Percentiles rank a stretch among this genome's conserved stretches.
These are phyloP conservation scores for Chlorociboria aeruginascens DNA, from an alignment of 495 filamentous ascomycete species.

Conservation along the genomic window DNA sequence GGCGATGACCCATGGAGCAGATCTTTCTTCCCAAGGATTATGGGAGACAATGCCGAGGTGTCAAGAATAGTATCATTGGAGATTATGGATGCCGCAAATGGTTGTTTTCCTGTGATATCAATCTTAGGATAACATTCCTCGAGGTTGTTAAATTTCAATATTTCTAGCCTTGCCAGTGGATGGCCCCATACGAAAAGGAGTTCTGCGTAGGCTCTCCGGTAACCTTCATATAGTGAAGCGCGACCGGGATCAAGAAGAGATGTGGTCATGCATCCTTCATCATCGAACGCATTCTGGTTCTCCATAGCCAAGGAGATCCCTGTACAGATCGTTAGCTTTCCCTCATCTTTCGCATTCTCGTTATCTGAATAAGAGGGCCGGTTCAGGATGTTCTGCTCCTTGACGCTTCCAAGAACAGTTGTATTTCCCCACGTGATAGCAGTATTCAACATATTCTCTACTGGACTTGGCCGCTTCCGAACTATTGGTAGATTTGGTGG, in stretches of 20 bases:
- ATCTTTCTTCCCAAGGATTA: constrained; percentile 34
- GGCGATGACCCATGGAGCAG: constrained; percentile 21
- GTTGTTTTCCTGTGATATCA: constrained; percentile 10
- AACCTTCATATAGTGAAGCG: constrained; percentile 48
- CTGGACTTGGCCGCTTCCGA: constrained; percentile 54
- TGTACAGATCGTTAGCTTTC: constrained; percentile 29
- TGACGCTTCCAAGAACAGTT: constrained; percentile 40
- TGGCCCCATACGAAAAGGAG: constrained; percentile 75
- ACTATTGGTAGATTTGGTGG: constrained; percentile 41
- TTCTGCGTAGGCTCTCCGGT: constrained; percentile 71
- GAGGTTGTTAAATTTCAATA: constrained; percentile 70
- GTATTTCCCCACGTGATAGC: constrained; percentile 55
- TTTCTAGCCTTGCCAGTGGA: constrained; percentile 60
- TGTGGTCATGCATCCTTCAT: constrained; percentile 55
- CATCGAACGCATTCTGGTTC: constrained; percentile 67
- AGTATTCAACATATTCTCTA: constrained; percentile 51
- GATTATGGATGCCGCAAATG: constrained; percentile 14
- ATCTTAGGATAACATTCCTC: constrained; percentile 26
- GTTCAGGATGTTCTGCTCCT: constrained; percentile 26
- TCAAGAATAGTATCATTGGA: constrained; percentile 12
- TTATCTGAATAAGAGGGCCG: constrained; percentile 34
- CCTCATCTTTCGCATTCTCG: constrained; percentile 20
- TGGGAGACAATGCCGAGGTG: constrained; percentile 26
- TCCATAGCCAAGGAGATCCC: constrained; percentile 49
- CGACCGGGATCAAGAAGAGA: constrained; percentile 58